A percentile compares a stretch with the other conserved stretches of the same genome.
These are phyloP conservation scores for Austroboletus novae-zelandiae DNA, from an alignment of 1,284 basidiomycete species.

Conservation along the genomic window DNA sequence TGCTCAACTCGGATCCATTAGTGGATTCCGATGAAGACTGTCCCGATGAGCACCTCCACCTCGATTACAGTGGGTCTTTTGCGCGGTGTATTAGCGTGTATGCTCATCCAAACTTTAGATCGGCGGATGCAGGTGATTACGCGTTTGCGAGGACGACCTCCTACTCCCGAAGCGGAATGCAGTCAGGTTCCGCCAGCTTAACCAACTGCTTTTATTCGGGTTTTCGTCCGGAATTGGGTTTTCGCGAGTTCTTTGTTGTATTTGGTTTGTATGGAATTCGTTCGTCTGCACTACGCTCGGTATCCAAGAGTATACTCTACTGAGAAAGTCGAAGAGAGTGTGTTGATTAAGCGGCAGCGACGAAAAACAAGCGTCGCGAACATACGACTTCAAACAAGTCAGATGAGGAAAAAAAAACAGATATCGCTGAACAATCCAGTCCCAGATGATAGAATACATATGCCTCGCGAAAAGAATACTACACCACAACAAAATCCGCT, in stretches of 20 bases:
- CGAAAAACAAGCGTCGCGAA: constrained; percentile 13
- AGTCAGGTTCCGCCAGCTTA: constrained; percentile 16
- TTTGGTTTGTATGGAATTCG: constrained; percentile 2
- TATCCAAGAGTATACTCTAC: constrained; percentile 26
- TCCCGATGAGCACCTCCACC: constrained; percentile 56
- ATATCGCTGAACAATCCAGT: constrained; percentile 34
- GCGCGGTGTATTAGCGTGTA: background rate
- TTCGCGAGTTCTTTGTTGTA: constrained; percentile 4
- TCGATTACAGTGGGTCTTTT: constrained; percentile 57
- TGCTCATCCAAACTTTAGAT: constrained; percentile 34
- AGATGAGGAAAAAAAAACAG: constrained; percentile 21
- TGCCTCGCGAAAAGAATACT: constrained; percentile 28
- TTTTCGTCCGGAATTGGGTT: background rate
- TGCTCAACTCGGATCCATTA: constrained; percentile 60
- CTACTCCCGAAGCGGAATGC: constrained; percentile 41
- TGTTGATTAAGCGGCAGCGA: constrained; percentile 10
- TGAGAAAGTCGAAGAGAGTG: constrained; percentile 16
- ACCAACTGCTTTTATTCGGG: background rate
- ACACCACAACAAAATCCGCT: constrained; percentile 28
- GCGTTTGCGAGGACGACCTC: constrained; percentile 48
- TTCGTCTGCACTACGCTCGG: constrained; percentile 7
- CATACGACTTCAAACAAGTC: constrained; percentile 15
- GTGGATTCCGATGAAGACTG: constrained; percentile 71
- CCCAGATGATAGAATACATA: constrained; percentile 43
- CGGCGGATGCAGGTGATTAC: constrained; percentile 58